Base-by-base conservation (phyloP, 148 eudicot genomes). In the Beta vulgaris region DNA sequence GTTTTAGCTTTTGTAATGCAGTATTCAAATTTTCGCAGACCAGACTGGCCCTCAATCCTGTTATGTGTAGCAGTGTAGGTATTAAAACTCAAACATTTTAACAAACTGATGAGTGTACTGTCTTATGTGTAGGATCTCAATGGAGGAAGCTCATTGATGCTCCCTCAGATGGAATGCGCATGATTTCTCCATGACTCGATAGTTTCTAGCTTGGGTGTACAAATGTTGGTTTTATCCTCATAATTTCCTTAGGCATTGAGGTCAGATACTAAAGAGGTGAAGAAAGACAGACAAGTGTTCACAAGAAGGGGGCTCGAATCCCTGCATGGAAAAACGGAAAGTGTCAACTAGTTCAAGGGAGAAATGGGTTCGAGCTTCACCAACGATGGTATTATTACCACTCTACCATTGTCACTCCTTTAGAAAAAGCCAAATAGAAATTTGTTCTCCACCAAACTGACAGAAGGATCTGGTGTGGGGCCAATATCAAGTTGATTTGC, bases 341-440 rank as follows among this genome's bases (percentile, higher is more conserved):
- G 86, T 83, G 60, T 82, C 79, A 76, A 44, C 82, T 44, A 66
- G 58, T 66, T 58, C 60, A 32, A 84, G 87, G 86, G 86, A 86
- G 85, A 86, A 84, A 80, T 79, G 86, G 80, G 81, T 85, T 81
- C 90, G 77, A 80, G 93, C 88, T 59, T 86, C 96, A 66, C 82
- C 86, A 2, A 78, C 87, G 61, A 82, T 84, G 98, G 96, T 93
- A 93, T 42, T 10, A 14, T n/a, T 42, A 16, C 34, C 26, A 42
- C 3, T 23, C 18, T n/a, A n/a, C n/a, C n/a, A n/a, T n/a, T n/a
- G n/a, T n/a, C n/a, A n/a, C n/a, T n/a, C n/a, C n/a, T n/a, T n/a
- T n/a, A n/a, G n/a, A n/a, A n/a, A n/a, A n/a, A n/a, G n/a, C n/a
- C n/a, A n/a, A n/a, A n/a, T n/a, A n/a, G n/a, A n/a, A n/a, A n/a